Evolutionary conservation across 2,329 filamentous ascomycete genomes (phyloP).

Genomic region (Fusarium sp.): DNA sequence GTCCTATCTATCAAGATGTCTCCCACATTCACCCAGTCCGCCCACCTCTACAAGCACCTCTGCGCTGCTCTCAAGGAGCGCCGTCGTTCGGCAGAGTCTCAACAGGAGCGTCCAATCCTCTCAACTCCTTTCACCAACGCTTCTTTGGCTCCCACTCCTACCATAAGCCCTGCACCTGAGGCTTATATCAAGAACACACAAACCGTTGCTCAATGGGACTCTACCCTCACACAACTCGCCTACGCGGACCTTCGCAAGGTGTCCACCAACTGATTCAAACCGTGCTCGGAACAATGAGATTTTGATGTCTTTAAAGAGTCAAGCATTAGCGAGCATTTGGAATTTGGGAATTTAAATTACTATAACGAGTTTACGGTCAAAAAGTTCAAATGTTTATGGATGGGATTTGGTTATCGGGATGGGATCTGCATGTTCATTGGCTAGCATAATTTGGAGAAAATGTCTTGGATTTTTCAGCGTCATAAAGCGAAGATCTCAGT

Average conservation of each 20-base stretch:
- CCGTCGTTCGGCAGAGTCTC: not conserved
- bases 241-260: slow-evolving; percentile 4
- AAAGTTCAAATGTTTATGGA: no score
- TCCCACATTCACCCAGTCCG: slow-evolving; percentile 22
- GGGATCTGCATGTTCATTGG: no score
- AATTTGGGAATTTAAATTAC: no score
- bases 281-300: no score
- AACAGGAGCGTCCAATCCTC: not conserved
- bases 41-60: slow-evolving; percentile 14
- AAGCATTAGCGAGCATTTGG: no score
- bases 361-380: no score
- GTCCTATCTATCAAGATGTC: not conserved
- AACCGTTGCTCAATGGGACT: not conserved
- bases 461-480: no score
- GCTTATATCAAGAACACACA: not conserved
- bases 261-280: not conserved
- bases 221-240: not conserved
- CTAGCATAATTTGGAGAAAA: no score
- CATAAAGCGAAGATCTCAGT: no score
- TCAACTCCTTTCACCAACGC: not conserved
- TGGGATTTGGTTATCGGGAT: no score
- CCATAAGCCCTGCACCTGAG: not conserved
- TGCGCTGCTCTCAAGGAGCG: slow-evolving; percentile 14
- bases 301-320: no score
- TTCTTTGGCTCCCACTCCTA: not conserved